A percentile compares a stretch with the other conserved stretches of the same genome.
These are phyloP conservation scores for Fomitopsis palustris DNA, from an alignment of 1,284 basidiomycete genomes.

Conservation along the genomic window DNA sequence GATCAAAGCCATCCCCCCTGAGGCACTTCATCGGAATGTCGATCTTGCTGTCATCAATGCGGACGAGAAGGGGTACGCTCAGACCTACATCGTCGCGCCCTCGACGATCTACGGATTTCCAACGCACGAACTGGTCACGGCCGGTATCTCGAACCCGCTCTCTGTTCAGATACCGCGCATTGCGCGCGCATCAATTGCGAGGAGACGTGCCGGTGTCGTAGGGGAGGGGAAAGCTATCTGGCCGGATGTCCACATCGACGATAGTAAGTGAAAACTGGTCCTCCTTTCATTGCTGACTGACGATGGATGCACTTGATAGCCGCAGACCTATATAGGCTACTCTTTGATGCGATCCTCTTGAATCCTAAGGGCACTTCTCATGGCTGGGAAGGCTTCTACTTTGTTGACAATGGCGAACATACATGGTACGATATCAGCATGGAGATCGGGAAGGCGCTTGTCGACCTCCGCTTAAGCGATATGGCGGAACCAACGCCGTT, in stretches of 20 bases:
- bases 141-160: constrained; percentile 33
- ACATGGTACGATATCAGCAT: constrained; percentile 33
- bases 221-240: constrained; percentile 27
- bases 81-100: constrained; percentile 37
- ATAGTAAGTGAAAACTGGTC: constrained; percentile 21
- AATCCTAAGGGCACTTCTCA: too few species aligned
- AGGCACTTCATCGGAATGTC: constrained; percentile 32
- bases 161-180: constrained; percentile 36
- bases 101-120: constrained; percentile 39
- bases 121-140: constrained; percentile 30
- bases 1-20: constrained; percentile 31
- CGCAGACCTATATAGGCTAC: too few species aligned
- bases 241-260: constrained; percentile 30
- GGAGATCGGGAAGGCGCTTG: constrained; percentile 33
- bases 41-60: constrained; percentile 31
- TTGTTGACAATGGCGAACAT: constrained; percentile 43
- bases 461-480: constrained; percentile 24
- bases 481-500: constrained; percentile 28
- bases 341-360: too few species aligned
- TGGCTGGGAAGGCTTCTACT: constrained; percentile 24
- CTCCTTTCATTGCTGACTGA: too few species aligned
- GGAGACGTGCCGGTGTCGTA: constrained; percentile 32
- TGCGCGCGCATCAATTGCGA: constrained; percentile 24
- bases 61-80: constrained; percentile 34
- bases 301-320: too few species aligned